Conservation (phyloP, 1,139 yeast genomes). For the Saccharomycopsis crataegensis region DNA sequence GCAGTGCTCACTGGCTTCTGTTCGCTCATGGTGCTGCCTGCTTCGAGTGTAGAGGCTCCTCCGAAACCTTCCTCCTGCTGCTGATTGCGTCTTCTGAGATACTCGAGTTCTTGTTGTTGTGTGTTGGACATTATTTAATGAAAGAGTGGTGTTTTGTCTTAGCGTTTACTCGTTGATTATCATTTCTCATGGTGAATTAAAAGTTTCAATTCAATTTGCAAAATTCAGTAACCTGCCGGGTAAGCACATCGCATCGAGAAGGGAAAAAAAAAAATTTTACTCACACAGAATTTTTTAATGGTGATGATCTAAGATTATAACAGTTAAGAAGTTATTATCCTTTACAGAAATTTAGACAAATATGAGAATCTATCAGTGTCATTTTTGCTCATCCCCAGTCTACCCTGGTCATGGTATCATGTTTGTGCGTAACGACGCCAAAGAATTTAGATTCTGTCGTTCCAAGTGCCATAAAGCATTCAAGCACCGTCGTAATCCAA, state of each 20-base stretch:
- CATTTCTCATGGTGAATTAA: neutral
- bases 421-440: constrained; percentile 97
- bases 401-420: constrained; percentile 97
- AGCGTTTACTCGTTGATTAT: neutral
- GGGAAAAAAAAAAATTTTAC: constrained; percentile 4
- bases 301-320: no score
- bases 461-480: constrained; percentile 96
- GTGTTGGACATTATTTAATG: constrained; percentile 3
- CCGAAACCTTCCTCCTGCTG: constrained; percentile 19
- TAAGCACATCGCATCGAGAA: neutral
- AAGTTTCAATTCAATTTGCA: neutral
- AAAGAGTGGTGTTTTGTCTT: neutral
- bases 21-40: neutral
- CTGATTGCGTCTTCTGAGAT: constrained; percentile 8
- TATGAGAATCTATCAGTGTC: constrained; percentile 94
- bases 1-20: constrained; percentile 26
- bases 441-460: constrained; percentile 94
- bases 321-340: neutral
- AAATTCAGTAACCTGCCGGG: neutral
- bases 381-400: constrained; percentile 95
- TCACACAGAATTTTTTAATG: neutral
- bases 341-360: neutral
- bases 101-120: constrained; percentile 18
- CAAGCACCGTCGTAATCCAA: constrained; percentile 98
- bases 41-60: neutral